phyloP scores from a whole-genome alignment of 1,284 basidiomycete species.

The Ceratobasidium theobromae region DNA sequence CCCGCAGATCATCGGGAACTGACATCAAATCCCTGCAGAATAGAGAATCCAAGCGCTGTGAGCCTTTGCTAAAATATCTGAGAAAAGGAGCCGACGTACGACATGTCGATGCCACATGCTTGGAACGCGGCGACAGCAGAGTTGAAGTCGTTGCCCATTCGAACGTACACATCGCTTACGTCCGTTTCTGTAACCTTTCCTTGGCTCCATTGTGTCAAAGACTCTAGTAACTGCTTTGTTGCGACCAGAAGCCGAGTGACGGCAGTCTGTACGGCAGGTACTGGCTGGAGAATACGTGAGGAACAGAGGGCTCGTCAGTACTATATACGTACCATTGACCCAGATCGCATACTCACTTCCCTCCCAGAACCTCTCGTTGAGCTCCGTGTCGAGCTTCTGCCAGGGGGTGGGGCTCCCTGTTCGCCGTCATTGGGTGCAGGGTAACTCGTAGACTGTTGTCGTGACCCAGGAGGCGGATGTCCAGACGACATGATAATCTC shows the following conservation, averaged over 20 bases:
- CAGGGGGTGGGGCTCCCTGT: background rate
- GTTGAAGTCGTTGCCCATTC: conserved; percentile 96
- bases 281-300: conserved; percentile 8
- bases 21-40: conserved; percentile 74
- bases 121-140: conserved; percentile 87
- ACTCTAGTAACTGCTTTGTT: conserved; percentile 92
- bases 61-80: background rate
- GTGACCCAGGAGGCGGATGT: conserved; percentile 1
- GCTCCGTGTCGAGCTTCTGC: conserved; percentile 12
- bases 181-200: conserved; percentile 73
- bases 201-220: conserved; percentile 86
- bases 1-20: conserved; percentile 87
- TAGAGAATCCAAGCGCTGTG: conserved; percentile 11
- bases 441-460: conserved; percentile 24
- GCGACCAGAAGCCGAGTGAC: conserved; percentile 93
- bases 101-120: conserved; percentile 86
- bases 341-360: conserved; percentile 11
- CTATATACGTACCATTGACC: background rate
- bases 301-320: too few species aligned
- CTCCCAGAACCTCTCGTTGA: conserved; percentile 10
- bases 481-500: background rate
- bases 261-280: conserved; percentile 71
- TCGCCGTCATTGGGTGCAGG: conserved; percentile 22
- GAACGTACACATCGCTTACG: conserved; percentile 96
- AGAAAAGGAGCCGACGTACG: conserved; percentile 55